phyloP scores from a whole-genome alignment of 2,329 filamentous ascomycete genomes.

The Cadophora sp. region DNA sequence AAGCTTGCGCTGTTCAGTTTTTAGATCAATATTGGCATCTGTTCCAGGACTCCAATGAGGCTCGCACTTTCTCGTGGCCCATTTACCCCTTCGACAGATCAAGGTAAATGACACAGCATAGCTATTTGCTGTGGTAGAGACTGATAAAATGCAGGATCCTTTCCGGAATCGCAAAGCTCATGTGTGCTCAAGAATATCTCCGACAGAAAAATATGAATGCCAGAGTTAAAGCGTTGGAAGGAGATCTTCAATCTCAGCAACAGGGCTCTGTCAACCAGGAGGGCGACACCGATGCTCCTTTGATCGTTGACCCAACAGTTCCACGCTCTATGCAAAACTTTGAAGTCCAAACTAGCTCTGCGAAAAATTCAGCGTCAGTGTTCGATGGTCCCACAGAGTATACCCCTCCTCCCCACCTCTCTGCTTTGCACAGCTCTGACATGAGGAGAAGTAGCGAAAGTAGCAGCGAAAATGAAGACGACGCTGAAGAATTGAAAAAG shows the following conservation, averaged over 20 bases:
- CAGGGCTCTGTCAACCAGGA: not conserved
- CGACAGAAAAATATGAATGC: not conserved
- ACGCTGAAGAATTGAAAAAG: not conserved
- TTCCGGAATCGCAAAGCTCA: not conserved
- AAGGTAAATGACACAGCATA: not conserved
- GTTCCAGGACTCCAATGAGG: not conserved
- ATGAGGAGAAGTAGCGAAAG: not conserved
- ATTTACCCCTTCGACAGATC: not conserved
- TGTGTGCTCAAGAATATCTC: conserved; percentile 9
- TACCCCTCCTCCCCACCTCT: too few relatives aligned
- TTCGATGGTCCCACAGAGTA: not conserved
- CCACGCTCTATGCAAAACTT: not conserved
- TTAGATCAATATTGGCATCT: not conserved
- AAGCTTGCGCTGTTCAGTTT: not conserved
- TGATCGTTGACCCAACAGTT: not conserved
- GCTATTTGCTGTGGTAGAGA: not conserved
- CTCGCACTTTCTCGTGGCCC: not conserved
- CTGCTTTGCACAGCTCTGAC: not conserved
- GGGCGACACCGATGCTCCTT: not conserved
- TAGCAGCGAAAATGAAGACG: not conserved
- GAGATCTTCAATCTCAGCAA: too few relatives aligned
- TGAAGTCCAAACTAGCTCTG: not conserved
- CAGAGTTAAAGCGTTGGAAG: not conserved
- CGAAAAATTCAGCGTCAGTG: not conserved
- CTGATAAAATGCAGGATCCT: not conserved